phyloP scores from a whole-genome alignment of 2,329 filamentous ascomycete genomes.

The Cytospora piceae region DNA sequence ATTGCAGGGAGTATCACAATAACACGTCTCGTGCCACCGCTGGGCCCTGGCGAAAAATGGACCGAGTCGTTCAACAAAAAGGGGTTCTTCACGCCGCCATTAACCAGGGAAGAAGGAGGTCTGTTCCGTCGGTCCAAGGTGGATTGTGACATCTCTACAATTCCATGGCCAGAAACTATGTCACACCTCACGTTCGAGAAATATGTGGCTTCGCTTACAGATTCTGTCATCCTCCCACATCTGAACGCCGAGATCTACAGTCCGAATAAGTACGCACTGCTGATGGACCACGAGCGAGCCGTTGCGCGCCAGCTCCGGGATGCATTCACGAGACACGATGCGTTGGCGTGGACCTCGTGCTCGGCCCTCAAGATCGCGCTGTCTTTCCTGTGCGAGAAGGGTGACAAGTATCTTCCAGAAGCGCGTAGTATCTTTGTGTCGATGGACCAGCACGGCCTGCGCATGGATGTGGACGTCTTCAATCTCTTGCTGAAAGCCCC shows the following conservation, averaged over 20 bases:
- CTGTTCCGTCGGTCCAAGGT: background rate
- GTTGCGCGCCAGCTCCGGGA: conserved; percentile 44
- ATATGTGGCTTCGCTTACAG: conserved; percentile 49
- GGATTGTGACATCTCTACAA: conserved; percentile 15
- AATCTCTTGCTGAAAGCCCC: conserved; percentile 52
- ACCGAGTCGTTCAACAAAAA: conserved; percentile 4
- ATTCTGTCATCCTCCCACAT: conserved; percentile 33
- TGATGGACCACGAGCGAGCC: conserved; percentile 43
- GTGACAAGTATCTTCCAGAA: conserved; percentile 35
- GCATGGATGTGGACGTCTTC: conserved; percentile 51
- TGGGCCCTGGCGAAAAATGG: conserved; percentile 3
- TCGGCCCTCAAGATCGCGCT: conserved; percentile 50
- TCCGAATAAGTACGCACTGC: conserved; percentile 5
- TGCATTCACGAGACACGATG: conserved; percentile 44
- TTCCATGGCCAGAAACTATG: conserved; percentile 12
- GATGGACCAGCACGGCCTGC: conserved; percentile 44
- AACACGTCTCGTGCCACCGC: conserved; percentile 21
- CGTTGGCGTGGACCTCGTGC: conserved; percentile 43
- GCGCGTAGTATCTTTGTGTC: conserved; percentile 42
- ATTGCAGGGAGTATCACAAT: conserved; percentile 32
- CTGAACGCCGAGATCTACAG: conserved; percentile 19
- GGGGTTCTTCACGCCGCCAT: conserved; percentile 19
- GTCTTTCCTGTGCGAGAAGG: conserved; percentile 42
- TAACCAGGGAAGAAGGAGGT: conserved; percentile 26
- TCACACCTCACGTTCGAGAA: conserved; percentile 42